Evolutionary conservation across 345 rosid species (phyloP), one percentile per base, ranked within the genome.

Genomic region (Populus alba): DNA sequence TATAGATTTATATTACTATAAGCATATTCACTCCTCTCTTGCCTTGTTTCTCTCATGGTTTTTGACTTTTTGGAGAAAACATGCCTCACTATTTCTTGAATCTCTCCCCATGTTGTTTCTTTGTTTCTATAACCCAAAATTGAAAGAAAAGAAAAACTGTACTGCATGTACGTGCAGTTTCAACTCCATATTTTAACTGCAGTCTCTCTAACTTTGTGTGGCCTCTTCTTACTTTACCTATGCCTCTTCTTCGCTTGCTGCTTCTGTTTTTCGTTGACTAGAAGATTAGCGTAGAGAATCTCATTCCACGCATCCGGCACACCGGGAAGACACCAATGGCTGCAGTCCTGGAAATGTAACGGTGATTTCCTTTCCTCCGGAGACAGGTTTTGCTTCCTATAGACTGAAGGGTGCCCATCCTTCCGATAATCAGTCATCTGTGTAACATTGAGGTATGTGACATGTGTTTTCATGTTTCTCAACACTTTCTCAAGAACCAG

Each of bases 271-370:
- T 90, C 87, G 47, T 86, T 88, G 63, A 94, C 78, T 5, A 94
- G 80, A 49, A 96, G 83, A 83, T 96, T 91, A 0, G 93, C 94
- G 1, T 91, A 96, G 68, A 96, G 85, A 75, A 96, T 87, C 80
- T 94, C 97, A 49, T 96, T 96, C 99, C 99, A 96, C 0, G 91
- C 79, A 73, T 96, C 99, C 0, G 98, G 99, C 33, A 96, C 98
- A 0, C 99, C 99, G 0, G 99, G 98, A 70, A 96, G 97, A 86
- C 99, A 96, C 99, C 99, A 96, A 51, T 96, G 99, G 87, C 99
- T 94, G 86, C 99, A 96, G 77, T 96, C 99, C 75, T 96, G 99
- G 65, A 59, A 59, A 75, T 22, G 81, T 81, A 92, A 66, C 0
- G 95, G 94, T 0, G 91, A 79, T 72, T 74, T 84, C 73, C 87